Conservation (phyloP, 2,329 filamentous ascomycete genomes). For the Stemphylium lycopersici region DNA sequence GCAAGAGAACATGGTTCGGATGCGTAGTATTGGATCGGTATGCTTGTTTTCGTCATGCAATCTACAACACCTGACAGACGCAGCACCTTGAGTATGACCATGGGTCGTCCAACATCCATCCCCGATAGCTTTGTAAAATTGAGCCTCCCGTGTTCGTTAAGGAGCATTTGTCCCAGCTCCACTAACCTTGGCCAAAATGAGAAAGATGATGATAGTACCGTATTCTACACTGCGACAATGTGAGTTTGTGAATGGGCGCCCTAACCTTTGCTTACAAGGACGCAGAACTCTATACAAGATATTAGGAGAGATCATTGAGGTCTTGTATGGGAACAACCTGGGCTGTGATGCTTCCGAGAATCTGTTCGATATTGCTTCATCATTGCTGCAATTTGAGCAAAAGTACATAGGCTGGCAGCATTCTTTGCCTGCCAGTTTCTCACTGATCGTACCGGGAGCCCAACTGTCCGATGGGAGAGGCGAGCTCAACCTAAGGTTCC, state of each 20-base stretch:
- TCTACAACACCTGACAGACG: not conserved
- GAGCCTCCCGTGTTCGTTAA: slow-evolving; percentile 32
- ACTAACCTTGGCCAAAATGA: not conserved
- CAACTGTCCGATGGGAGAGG: not conserved
- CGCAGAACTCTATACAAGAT: slow-evolving; percentile 43
- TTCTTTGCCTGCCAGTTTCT: slow-evolving; percentile 40
- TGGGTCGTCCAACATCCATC: slow-evolving; percentile 57
- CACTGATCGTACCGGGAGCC: not conserved
- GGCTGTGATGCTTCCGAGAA: slow-evolving; percentile 39
- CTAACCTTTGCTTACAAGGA: not conserved
- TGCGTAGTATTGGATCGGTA: slow-evolving; percentile 57
- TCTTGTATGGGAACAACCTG: slow-evolving; percentile 54
- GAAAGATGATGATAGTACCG: slow-evolving; percentile 10
- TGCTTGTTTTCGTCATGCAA: not conserved
- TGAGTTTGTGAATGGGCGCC: slow-evolving; percentile 13
- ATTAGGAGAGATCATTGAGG: slow-evolving; percentile 47
- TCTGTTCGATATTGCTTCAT: slow-evolving; percentile 23
- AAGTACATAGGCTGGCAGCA: slow-evolving; percentile 50
- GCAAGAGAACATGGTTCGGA: slow-evolving; percentile 58
- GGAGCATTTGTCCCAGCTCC: too few relatives aligned
- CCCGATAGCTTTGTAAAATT: slow-evolving; percentile 53
- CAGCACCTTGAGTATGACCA: slow-evolving; percentile 59
- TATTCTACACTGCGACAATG: slow-evolving; percentile 48
- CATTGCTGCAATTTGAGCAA: slow-evolving; percentile 48
- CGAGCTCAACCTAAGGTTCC: slow-evolving; percentile 36